Evolutionary conservation across 371 early-diverging fungal species (phyloP), one percentile per base, ranked within the genome.

Genomic region (Apophysomyces sp.): DNA sequence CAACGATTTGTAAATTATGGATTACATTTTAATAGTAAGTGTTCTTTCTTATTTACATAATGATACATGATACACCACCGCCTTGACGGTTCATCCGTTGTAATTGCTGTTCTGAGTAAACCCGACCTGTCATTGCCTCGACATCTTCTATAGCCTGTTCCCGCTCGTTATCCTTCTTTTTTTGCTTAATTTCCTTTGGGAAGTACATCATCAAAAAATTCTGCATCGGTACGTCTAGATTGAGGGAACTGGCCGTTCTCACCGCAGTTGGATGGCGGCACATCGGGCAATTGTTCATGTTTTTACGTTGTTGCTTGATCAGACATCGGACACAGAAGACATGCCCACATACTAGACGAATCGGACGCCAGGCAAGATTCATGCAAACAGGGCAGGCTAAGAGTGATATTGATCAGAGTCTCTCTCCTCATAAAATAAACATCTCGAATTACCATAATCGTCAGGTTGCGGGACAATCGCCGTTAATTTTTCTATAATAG

Each of bases 321-420:
- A 91, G 54, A 54, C 92, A 92, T 0, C 88, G 84, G 12, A 88
- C 82, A 63, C 92, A 92, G 60, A 88, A 92, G 7, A 89, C 77
- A 62, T 92, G 92, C 0, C 71, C 63, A 66, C 92, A 92, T 30
- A 73, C 69, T 16, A 92, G 69, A 1, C 91, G 86, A 55, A 92
- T 86, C 9, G 92, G 92, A 30, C 85, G 76, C 91, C 91, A 92
- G 4, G 84, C 79, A 52, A 92, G 60, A 34, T 61, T 73, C 73
- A 62, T 39, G 30, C 24, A 57, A 28, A 57, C 27, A 52, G 13
- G 53, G 16, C 52, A 39, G 39, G 34, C 49, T 44, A 21, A 34
- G 28, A 1, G 9, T 26, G 0, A 58, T n/a, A 53, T 18, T 13
- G 3, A 21, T 56, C 13, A 13, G 6, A 55, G 16, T 8, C 13